A percentile compares a stretch with the other conserved stretches of the same genome.
These are phyloP conservation scores for Fusarium globosum DNA, from an alignment of 2,329 filamentous ascomycete genomes.

Conservation along the genomic window DNA sequence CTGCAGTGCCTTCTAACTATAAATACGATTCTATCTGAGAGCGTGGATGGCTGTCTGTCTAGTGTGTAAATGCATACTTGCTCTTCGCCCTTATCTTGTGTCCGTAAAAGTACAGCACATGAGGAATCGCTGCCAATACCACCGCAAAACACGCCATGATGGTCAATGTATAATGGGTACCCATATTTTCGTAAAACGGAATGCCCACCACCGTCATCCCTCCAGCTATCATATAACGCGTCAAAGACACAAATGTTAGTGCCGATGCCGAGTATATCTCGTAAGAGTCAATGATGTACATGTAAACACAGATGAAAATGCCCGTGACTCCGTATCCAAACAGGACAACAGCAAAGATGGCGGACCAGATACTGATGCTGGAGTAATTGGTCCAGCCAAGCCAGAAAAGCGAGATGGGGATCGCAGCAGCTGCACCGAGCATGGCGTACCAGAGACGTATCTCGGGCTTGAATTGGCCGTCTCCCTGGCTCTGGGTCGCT, in stretches of 20 bases:
- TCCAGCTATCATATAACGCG: conserved; percentile 47
- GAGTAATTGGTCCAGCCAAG: conserved; percentile 60
- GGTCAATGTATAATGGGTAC: conserved; percentile 49
- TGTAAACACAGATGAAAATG: conserved; percentile 47
- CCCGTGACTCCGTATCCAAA: conserved; percentile 57
- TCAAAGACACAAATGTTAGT: conserved; percentile 47
- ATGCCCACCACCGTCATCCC: conserved; percentile 51
- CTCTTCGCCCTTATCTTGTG: conserved; percentile 34
- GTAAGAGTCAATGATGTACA: conserved; percentile 53
- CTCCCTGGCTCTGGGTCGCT: conserved; percentile 24
- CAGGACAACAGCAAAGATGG: conserved; percentile 54
- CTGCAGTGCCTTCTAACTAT: too few species aligned
- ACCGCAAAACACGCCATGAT: conserved; percentile 48
- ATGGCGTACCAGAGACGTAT: conserved; percentile 57
- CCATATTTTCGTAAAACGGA: conserved; percentile 50
- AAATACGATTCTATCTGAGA: accelerated
- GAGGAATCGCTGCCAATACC: conserved; percentile 46
- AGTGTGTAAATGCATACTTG: conserved; percentile 25
- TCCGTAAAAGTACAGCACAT: conserved; percentile 44
- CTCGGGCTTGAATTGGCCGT: conserved; percentile 49
- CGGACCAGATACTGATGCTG: conserved; percentile 57
- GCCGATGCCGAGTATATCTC: conserved; percentile 50
- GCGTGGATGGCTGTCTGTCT: background rate
- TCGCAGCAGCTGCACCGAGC: conserved; percentile 53
- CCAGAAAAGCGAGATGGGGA: conserved; percentile 62